Evolutionary conservation across 345 rosid species (phyloP).

Genomic region (Eucalyptus curtisii): DNA sequence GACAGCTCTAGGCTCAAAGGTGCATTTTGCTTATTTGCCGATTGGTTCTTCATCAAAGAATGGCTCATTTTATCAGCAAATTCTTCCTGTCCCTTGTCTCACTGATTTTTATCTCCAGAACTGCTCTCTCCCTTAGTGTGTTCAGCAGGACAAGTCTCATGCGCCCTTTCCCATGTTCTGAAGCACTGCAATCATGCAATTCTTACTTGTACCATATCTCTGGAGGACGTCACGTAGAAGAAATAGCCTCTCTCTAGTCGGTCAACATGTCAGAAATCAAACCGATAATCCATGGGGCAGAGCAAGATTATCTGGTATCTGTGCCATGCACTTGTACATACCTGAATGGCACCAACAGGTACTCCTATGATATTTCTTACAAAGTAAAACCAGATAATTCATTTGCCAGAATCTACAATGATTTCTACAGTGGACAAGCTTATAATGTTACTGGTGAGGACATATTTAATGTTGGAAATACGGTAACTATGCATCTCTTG

Average conservation of each 20-base stretch:
- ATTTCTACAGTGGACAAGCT: constrained; percentile 29
- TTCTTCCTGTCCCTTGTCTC: not conserved
- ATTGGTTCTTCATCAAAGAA: not conserved
- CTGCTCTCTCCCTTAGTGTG: not conserved
- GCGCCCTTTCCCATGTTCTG: not conserved
- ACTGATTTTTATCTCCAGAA: not conserved
- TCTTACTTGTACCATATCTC: constrained; percentile 30
- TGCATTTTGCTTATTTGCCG: not conserved
- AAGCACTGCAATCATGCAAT: not conserved
- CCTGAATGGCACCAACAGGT: constrained; percentile 9
- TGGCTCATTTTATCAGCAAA: not conserved
- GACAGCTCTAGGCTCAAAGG: not conserved
- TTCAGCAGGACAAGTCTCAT: not conserved
- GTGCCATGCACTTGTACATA: constrained; percentile 35
- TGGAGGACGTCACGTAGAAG: not conserved
- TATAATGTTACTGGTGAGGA: constrained; percentile 15
- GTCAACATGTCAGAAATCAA: constrained; percentile 17
- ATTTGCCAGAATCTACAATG: constrained; percentile 13
- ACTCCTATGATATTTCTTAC: constrained; percentile 30
- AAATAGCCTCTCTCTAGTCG: constrained; percentile 22
- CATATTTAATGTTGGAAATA: not conserved
- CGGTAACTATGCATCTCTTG: constrained; percentile 16
- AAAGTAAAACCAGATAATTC: constrained; percentile 4
- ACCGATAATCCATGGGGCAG: not conserved
- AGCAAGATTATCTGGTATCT: constrained; percentile 20